Conservation (phyloP, 2,329 filamentous ascomycete species). For the Periglandula ipomoeae region DNA sequence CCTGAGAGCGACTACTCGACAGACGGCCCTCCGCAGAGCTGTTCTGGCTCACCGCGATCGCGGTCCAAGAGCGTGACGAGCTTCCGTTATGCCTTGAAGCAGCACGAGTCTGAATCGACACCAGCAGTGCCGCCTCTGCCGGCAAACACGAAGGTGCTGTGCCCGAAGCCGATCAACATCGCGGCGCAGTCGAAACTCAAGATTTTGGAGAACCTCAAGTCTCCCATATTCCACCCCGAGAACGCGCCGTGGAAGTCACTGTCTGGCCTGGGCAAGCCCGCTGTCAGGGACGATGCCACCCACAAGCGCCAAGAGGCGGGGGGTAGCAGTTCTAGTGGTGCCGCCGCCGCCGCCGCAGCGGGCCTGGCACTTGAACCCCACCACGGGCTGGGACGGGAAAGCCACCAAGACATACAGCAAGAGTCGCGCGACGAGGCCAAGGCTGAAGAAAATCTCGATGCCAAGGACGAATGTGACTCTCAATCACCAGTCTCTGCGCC, state of each 20-base stretch:
- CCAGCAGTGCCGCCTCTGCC: conserved; percentile 1
- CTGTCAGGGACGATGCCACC: background rate
- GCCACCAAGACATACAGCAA: background rate
- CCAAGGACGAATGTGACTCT: background rate
- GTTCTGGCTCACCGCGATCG: conserved; percentile 2
- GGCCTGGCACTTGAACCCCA: background rate
- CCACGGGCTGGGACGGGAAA: background rate
- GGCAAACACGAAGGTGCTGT: conserved; percentile 1
- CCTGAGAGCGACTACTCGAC: conserved; percentile 1
- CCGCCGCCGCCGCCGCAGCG: background rate
- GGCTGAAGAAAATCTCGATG: background rate
- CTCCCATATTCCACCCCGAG: background rate
- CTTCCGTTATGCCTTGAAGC: background rate
- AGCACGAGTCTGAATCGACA: background rate
- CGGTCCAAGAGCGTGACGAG: conserved; percentile 13
- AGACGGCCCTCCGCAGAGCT: too few relatives aligned
- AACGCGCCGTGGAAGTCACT: conserved; percentile 1
- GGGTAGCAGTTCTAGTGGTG: background rate
- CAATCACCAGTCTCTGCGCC: background rate
- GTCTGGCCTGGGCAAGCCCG: conserved; percentile 4
- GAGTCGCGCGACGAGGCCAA: background rate
- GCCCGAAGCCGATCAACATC: conserved; percentile 8
- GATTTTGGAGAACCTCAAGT: conserved; percentile 7
- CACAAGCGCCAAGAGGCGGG: too few relatives aligned
- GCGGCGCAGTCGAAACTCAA: conserved; percentile 5